A percentile compares a stretch with the other conserved stretches of the same genome.
Evolutionary conservation across 306 rosid genomes (phyloP).

Genomic region (Dryas alaskensis): DNA sequence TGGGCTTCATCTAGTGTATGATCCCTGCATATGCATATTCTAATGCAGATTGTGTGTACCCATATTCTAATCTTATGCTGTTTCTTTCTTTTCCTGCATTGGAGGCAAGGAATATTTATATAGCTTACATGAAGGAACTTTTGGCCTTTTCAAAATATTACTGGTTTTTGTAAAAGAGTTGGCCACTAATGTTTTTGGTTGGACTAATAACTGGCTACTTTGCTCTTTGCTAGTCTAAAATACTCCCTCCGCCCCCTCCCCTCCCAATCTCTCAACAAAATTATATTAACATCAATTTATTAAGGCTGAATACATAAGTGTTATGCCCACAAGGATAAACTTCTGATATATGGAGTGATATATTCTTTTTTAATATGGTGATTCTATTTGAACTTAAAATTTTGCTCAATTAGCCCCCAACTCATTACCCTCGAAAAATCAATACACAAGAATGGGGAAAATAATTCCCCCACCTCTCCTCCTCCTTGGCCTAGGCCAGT

Average conservation of each 20-base stretch:
- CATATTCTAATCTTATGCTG: background rate
- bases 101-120: background rate
- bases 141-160: background rate
- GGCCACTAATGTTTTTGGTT: background rate
- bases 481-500: background rate
- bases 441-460: background rate
- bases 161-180: background rate
- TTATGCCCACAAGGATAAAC: background rate
- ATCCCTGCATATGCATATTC: background rate
- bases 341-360: background rate
- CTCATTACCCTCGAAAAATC: background rate
- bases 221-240: background rate
- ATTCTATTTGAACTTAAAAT: background rate
- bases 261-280: background rate
- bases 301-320: background rate
- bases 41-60: background rate
- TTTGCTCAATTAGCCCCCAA: background rate
- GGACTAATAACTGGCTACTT: background rate
- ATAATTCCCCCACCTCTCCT: background rate
- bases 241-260: background rate
- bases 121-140: slow-evolving; percentile 2
- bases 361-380: background rate
- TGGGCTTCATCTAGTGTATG: background rate
- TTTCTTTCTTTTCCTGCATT: background rate
- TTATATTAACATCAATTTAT: background rate